Conservation (phyloP, 257 asterid genomes). For the Solanum gandarillasii region DNA sequence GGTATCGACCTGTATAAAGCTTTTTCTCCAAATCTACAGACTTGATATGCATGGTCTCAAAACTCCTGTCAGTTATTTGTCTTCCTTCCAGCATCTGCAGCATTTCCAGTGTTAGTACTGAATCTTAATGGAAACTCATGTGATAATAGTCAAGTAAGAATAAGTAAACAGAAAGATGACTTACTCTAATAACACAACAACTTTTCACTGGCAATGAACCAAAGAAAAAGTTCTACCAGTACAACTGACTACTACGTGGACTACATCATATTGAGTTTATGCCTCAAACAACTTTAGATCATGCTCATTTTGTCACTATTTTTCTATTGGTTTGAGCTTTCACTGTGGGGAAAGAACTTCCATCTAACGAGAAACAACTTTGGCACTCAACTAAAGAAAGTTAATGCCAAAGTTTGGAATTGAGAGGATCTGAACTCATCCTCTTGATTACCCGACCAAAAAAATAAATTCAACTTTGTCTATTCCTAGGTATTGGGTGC, state of each 20-base stretch:
- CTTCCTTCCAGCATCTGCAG: constrained; percentile 42
- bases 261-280: neutral
- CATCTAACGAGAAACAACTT: neutral
- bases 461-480: neutral
- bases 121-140: neutral
- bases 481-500: neutral
- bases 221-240: neutral
- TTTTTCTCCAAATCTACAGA: constrained; percentile 41
- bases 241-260: neutral
- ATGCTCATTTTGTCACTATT: neutral
- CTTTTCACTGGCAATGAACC: neutral
- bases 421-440: neutral
- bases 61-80: constrained; percentile 5
- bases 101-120: neutral
- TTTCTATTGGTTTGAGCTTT: neutral
- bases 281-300: neutral
- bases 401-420: neutral
- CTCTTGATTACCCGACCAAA: neutral
- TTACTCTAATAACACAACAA: neutral
- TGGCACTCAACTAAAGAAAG: neutral
- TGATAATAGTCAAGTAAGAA: neutral
- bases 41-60: constrained; percentile 23
- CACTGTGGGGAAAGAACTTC: neutral
- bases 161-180: neutral
- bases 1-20: constrained; percentile 28